Evolutionary conservation across 257 asterid species (phyloP).

Genomic region (Plantago elongata): DNA sequence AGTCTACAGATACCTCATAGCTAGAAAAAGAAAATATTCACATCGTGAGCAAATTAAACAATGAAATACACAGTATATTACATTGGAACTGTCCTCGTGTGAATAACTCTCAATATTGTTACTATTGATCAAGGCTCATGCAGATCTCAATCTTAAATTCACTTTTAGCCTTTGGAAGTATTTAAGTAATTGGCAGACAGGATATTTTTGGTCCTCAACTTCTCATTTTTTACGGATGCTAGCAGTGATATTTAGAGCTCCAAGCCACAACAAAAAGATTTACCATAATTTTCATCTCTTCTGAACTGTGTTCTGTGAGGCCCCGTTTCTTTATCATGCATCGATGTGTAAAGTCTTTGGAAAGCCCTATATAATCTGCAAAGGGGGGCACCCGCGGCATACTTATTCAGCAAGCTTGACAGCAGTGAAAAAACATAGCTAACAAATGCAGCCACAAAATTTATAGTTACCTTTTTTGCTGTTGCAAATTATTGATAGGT

Average conservation of each 20-base stretch:
- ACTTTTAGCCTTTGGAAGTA: not conserved
- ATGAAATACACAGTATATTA: not conserved
- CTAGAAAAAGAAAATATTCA: not conserved
- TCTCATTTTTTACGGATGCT: slow-evolving; percentile 1
- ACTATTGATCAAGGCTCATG: slow-evolving; percentile 1
- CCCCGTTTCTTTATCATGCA: slow-evolving; percentile 80
- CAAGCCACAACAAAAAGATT: not conserved
- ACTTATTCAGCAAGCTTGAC: slow-evolving; percentile 10
- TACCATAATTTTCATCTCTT: slow-evolving; percentile 93
- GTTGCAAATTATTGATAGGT: slow-evolving; percentile 65
- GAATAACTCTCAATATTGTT: not conserved
- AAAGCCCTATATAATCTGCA: slow-evolving; percentile 81
- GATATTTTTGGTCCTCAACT: too few relatives aligned
- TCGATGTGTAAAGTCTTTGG: slow-evolving; percentile 70
- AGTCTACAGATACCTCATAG: not conserved
- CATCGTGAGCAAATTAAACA: not conserved
- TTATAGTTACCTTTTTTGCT: slow-evolving; percentile 69
- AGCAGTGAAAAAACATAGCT: slow-evolving; percentile 13
- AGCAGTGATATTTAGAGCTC: not conserved
- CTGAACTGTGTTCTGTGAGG: slow-evolving; percentile 95
- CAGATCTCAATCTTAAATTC: not conserved
- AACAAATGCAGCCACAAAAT: slow-evolving; percentile 11
- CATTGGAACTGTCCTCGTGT: not conserved
- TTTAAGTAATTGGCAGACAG: not conserved
- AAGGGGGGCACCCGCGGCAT: slow-evolving; percentile 13